Conservation (phyloP, 768 basidiomycete genomes). For the Naganishia kalamii region DNA sequence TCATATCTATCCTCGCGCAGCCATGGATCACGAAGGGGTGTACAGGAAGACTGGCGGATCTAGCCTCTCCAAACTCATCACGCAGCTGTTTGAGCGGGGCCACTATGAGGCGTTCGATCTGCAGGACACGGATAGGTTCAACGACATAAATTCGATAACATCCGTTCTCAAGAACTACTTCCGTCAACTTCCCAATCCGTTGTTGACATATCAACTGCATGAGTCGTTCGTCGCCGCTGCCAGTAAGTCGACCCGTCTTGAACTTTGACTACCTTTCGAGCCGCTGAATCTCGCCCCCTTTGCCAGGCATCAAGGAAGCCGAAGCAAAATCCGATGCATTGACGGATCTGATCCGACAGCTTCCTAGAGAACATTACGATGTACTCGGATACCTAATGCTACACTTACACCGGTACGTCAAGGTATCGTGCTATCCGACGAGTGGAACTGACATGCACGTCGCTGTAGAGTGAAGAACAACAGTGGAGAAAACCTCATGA, state of each 20-base stretch:
- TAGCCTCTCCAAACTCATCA: conserved; percentile 84
- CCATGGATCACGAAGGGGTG: conserved; percentile 92
- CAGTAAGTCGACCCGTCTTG: conserved; percentile 46
- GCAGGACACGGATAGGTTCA: conserved; percentile 77
- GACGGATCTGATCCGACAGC: conserved; percentile 62
- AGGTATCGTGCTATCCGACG: background rate
- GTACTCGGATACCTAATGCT: conserved; percentile 75
- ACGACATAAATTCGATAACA: conserved; percentile 93
- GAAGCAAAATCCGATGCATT: conserved; percentile 58
- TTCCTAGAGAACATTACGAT: conserved; percentile 81
- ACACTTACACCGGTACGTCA: conserved; percentile 71
- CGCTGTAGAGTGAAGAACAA: conserved; percentile 58
- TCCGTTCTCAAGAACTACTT: conserved; percentile 96
- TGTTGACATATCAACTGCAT: conserved; percentile 84
- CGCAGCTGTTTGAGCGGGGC: conserved; percentile 86
- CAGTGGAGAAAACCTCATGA: conserved; percentile 80
- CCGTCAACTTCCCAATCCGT: conserved; percentile 80
- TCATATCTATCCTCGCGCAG: conserved; percentile 47
- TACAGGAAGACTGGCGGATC: conserved; percentile 96
- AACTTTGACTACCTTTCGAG: background rate
- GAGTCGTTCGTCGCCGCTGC: conserved; percentile 79
- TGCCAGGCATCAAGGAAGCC: conserved; percentile 56
- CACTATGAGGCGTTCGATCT: conserved; percentile 86
- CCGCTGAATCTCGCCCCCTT: background rate
- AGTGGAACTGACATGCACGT: background rate